A percentile compares a stretch with the other conserved stretches of the same genome.
Evolutionary conservation across 2,329 filamentous ascomycete species (phyloP).

Genomic region (Ampelomyces quisqualis): DNA sequence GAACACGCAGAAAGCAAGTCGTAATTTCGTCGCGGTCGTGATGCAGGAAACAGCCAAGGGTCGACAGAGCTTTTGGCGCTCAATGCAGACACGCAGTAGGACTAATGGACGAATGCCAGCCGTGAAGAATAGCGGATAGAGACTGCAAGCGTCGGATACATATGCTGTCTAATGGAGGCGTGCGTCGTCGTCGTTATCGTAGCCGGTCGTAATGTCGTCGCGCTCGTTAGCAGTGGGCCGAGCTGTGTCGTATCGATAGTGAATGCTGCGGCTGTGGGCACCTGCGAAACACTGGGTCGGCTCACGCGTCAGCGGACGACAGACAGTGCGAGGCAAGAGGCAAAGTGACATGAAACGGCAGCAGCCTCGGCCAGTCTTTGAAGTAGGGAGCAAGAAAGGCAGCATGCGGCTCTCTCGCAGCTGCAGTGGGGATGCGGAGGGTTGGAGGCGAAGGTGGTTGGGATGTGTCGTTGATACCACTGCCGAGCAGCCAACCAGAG

Average conservation of each 20-base stretch:
- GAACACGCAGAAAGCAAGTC: slow-evolving; percentile 42
- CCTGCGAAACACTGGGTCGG: slow-evolving; percentile 29
- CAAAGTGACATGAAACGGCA: slow-evolving; percentile 9
- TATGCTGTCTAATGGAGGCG: slow-evolving; percentile 21
- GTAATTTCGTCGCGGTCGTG: slow-evolving; percentile 46
- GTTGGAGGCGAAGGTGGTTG: slow-evolving; percentile 47
- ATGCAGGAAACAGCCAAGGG: slow-evolving; percentile 26
- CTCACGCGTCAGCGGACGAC: slow-evolving; percentile 30
- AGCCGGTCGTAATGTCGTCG: slow-evolving; percentile 37
- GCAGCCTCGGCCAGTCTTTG: slow-evolving; percentile 26
- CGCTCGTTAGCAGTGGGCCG: slow-evolving; percentile 34
- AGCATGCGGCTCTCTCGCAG: slow-evolving; percentile 29
- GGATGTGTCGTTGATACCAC: slow-evolving; percentile 43
- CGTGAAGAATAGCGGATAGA: slow-evolving; percentile 30
- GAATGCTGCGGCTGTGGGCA: slow-evolving; percentile 27
- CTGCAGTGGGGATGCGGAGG: slow-evolving; percentile 40
- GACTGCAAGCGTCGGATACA: slow-evolving; percentile 16
- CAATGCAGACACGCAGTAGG: slow-evolving; percentile 34
- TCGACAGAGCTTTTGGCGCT: slow-evolving; percentile 35
- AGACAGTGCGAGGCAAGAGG: slow-evolving; percentile 9
- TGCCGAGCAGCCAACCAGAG: slow-evolving; percentile 36
- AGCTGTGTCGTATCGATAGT: slow-evolving; percentile 35
- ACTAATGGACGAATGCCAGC: slow-evolving; percentile 32
- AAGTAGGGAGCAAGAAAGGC: slow-evolving; percentile 19
- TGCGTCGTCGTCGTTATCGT: slow-evolving; percentile 20